Base-by-base conservation (phyloP, 208 protist species). In the Leishmania tarentolae region DNA sequence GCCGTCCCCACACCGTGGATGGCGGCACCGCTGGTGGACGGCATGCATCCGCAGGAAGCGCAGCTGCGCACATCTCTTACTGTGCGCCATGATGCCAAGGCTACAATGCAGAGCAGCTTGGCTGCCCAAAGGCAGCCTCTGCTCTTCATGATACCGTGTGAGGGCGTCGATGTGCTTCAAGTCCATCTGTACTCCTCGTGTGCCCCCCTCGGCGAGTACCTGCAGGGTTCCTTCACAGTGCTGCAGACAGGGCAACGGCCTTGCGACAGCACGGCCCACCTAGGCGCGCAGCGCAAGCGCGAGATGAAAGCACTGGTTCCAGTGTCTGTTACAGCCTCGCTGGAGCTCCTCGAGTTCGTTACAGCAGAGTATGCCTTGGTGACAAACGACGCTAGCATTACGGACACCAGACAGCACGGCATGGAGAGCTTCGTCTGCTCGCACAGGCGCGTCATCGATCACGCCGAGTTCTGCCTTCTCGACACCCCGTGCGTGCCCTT, bases 221-320 rank as follows among this genome's bases (percentile, higher is more conserved):
- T 94, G 57, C 78, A 83, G 40, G 90, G 87, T 61, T 69, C 76
- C 28, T 85, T 94, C 71, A 69, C 81, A 1, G 69, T 87, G 31
- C 70, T 79, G 17, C 61, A 72, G 44, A n/a, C 76, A 13, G 31
- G 66, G 44, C 73, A 74, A 42, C 17, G 31, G 47, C 35, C 17
- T 9, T 6, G 24, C 15, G 61, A 63, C 44, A 59, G n/a, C n/a
- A 56, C 9, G 44, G 28, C 31, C 4, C 57, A 13, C 31, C 65
- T 42, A 19, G 61, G 65, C 52, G 44, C 13, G 71, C 75, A 63
- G 31, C 21, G 53, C 19, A 24, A 44, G 53, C 57, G n/a, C 3
- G 74, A 76, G 21, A 17, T 66, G 46, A 78, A 86, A 37, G 40
- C 74, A 50, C 82, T 78, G 7, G 77, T 82, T 13, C 73, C 82